Evolutionary conservation across 73 alveolate genomes (phyloP).

Genomic region (Durusdinium trenchii): DNA sequence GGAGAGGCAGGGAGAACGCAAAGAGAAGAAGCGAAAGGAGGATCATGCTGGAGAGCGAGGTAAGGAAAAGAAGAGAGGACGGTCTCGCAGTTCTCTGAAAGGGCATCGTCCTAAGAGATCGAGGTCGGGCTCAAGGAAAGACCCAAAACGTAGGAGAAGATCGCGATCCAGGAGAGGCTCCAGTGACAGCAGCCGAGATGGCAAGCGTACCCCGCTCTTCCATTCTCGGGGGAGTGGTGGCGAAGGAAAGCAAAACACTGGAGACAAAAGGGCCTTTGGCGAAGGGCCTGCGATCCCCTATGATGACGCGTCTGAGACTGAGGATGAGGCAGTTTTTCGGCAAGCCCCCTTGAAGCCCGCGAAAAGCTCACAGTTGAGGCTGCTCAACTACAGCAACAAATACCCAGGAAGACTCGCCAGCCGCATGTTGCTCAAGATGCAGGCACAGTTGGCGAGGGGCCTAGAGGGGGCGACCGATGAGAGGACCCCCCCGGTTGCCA

Average conservation of each 20-base stretch:
- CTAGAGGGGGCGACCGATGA: not conserved
- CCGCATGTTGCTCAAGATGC: constrained; percentile 2
- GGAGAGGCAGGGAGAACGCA: not conserved
- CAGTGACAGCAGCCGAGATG: not conserved
- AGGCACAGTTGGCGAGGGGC: not conserved
- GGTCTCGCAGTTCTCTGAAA: not conserved
- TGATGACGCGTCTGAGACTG: not conserved
- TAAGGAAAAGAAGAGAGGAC: not conserved
- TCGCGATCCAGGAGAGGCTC: not conserved
- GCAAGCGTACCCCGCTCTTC: not conserved
- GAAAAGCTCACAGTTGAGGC: constrained; percentile 7
- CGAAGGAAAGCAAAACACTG: not conserved
- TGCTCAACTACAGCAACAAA: not conserved
- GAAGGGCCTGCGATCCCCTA: constrained; percentile 1
- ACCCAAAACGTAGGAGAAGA: not conserved
- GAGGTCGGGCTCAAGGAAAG: not conserved
- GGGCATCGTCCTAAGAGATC: too few relatives aligned
- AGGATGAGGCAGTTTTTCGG: constrained; percentile 2
- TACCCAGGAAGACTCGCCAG: constrained; percentile 19
- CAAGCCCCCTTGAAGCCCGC: constrained; percentile 1
- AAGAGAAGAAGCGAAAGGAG: not conserved
- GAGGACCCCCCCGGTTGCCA: not conserved
- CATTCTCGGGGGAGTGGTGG: not conserved
- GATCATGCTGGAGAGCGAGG: not conserved
- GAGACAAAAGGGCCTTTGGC: not conserved